Evolutionary conservation across 179 eudicot species (phyloP).

Genomic region (Pouteria campechiana): DNA sequence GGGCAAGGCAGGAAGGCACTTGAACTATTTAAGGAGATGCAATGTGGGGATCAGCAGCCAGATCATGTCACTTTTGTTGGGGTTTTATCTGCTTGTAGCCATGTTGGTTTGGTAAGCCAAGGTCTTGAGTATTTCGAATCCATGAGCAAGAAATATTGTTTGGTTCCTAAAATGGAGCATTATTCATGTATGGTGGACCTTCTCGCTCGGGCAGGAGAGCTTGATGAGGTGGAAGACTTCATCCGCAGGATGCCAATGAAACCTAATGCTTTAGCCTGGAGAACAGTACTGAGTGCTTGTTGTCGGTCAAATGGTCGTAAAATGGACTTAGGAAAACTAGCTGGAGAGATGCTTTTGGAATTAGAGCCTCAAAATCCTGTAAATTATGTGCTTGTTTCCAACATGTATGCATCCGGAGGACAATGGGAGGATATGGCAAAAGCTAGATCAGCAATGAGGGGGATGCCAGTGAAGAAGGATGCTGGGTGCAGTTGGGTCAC

Average conservation of each 20-base stretch:
- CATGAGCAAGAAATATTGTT: conserved; percentile 39
- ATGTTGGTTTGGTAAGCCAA: conserved; percentile 43
- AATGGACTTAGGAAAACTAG: conserved; percentile 46
- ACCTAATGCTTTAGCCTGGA: conserved; percentile 65
- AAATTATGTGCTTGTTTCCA: conserved; percentile 61
- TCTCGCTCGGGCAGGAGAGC: conserved; percentile 59
- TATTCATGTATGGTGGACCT: conserved; percentile 75
- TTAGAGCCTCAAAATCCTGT: conserved; percentile 62
- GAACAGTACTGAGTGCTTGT: conserved; percentile 74
- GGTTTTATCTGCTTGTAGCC: conserved; percentile 84
- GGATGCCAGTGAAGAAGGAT: conserved; percentile 45
- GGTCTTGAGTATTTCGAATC: conserved; percentile 51
- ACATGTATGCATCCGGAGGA: conserved; percentile 64
- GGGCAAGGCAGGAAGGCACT: conserved; percentile 53
- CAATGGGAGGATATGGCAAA: conserved; percentile 55
- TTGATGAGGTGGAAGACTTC: conserved; percentile 57
- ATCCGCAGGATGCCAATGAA: conserved; percentile 46
- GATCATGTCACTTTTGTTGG: conserved; percentile 80
- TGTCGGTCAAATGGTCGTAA: conserved; percentile 31
- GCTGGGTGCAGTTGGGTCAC: conserved; percentile 80
- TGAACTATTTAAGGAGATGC: conserved; percentile 41
- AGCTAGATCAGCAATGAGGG: conserved; percentile 39
- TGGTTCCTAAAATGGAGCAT: conserved; percentile 63
- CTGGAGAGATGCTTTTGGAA: conserved; percentile 56
- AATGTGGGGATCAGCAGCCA: conserved; percentile 37